Conservation (phyloP, 2,329 filamentous ascomycete species). For the Aureobasidium sp. region DNA sequence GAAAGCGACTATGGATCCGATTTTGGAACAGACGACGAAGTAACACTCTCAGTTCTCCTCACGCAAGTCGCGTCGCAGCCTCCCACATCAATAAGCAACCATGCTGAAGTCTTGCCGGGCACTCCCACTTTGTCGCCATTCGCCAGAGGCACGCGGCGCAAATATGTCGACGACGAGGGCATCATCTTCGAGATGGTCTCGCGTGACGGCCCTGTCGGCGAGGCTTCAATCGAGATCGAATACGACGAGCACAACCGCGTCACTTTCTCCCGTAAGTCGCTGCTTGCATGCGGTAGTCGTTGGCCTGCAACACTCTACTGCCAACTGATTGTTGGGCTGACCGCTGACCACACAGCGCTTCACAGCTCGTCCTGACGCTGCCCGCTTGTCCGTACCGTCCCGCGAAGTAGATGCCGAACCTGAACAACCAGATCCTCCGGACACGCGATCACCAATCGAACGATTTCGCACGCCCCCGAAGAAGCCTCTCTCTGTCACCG, state of each 20-base stretch:
- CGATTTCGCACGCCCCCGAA: conserved; percentile 70
- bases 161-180: conserved; percentile 17
- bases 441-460: conserved; percentile 58
- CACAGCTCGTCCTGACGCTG: conserved; percentile 24
- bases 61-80: conserved; percentile 34
- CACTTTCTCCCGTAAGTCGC: conserved; percentile 25
- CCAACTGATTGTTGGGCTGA: conserved; percentile 24
- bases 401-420: conserved; percentile 13
- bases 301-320: too few species aligned
- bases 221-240: conserved; percentile 34
- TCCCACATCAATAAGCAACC: conserved; percentile 14
- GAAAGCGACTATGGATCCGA: conserved; percentile 58
- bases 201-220: conserved; percentile 16
- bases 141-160: conserved; percentile 3
- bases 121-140: background rate
- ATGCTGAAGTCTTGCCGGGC: background rate
- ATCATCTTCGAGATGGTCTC: conserved; percentile 15
- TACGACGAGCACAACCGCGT: conserved; percentile 32
- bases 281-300: background rate
- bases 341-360: conserved; percentile 30
- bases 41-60: conserved; percentile 44
- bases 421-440: conserved; percentile 22
- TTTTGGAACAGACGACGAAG: conserved; percentile 50
- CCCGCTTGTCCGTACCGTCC: conserved; percentile 19
- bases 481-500: conserved; percentile 77